Base-by-base conservation (phyloP, 116 monocot genomes). In the Cymodocea nodosa region DNA sequence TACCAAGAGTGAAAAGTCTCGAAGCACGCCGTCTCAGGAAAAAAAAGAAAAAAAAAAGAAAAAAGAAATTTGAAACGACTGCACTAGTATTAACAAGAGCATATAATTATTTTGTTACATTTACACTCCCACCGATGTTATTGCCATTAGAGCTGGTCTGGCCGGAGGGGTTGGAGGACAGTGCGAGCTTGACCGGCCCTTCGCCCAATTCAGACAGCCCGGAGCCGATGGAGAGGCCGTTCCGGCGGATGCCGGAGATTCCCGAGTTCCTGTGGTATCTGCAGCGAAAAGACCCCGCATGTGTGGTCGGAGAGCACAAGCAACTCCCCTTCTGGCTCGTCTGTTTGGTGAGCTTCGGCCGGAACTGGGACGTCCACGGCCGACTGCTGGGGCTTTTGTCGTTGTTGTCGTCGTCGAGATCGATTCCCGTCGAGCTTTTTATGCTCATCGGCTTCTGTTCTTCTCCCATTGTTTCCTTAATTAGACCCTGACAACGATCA, bases 281-380 rank as follows among this genome's bases (percentile, higher is more conserved):
- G 71, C 82, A 82, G 14, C 78, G 66, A 68, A 82, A 82, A 36
- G 82, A 82, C 10, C 82, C 82, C 6, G 59, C 68, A 35, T 82
- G 82, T 14, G 49, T 82, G 3, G 78, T 82, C 23, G 74, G 80
- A 13, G 82, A 70, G 74, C 82, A 78, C 23, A 81, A 25, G 23
- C 81, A 80, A 20, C 55, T 40, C 4, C 0, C 5, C 35, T 59
- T 66, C 67, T 67, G 74, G 60, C 74, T 67, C 67, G 15, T 59
- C 52, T 74, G 74, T 35, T 74, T 74, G 5, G 51, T 60, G 35
- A 74, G 23, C 13, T 22, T 64, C 8, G 22, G 18, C 15, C 50
- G 48, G 64, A 50, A 64, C 3, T 10, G 37, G 2, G 64, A 64
- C 4, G 63, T 18, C 24, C 13, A 14, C 18, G 17, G 64, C 4